Conservation (phyloP, 306 rosid species). For the Trifolium repens region DNA sequence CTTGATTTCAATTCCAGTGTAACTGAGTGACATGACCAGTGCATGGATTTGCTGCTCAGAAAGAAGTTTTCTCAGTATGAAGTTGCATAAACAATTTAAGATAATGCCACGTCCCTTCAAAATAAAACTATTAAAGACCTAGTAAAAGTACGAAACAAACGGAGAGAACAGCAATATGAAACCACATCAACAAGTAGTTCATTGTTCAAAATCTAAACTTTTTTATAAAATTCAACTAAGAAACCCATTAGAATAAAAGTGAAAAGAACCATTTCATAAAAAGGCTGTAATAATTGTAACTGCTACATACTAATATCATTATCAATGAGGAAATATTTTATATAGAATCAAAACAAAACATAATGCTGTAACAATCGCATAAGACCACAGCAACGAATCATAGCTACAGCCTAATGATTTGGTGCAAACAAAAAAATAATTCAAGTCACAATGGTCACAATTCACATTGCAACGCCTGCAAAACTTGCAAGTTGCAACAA, state of each 20-base stretch:
- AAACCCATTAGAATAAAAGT: not conserved
- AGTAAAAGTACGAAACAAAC: conserved; percentile 14
- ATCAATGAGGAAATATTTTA: not conserved
- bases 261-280: conserved; percentile 11
- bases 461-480: not conserved
- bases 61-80: conserved; percentile 34
- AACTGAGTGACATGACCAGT: conserved; percentile 82
- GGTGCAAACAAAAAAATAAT: not conserved
- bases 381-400: not conserved
- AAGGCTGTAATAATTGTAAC: conserved; percentile 13
- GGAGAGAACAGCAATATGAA: not conserved
- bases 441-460: not conserved
- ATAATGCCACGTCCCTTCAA: not conserved
- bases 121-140: conserved; percentile 17
- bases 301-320: not conserved
- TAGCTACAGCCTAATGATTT: not conserved
- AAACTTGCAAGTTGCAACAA: not conserved
- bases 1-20: conserved; percentile 87
- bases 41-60: conserved; percentile 86
- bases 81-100: no score
- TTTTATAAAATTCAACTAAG: not conserved
- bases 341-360: not conserved
- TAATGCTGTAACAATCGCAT: not conserved
- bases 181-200: not conserved
- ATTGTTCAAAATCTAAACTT: not conserved